Conservation (phyloP, 164 flowering plant species). For the Liriodendron chinense region DNA sequence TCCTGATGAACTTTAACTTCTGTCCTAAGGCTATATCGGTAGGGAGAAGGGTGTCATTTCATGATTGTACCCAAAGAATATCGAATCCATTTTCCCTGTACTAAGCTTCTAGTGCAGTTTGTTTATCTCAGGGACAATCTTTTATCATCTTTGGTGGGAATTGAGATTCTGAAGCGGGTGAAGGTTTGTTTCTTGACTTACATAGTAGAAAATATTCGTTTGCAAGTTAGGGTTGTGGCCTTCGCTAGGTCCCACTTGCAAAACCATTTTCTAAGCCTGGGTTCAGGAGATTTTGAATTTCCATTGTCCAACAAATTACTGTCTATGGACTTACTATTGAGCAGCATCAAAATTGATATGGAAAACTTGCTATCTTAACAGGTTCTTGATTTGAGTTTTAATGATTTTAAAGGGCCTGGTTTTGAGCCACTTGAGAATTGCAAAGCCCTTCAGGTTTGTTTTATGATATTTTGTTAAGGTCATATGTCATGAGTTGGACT, state of each 20-base stretch:
- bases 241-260: not conserved
- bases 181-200: constrained; percentile 61
- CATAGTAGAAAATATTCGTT: not conserved
- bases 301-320: not conserved
- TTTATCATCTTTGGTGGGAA: constrained; percentile 81
- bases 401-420: constrained; percentile 97
- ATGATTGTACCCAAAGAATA: not conserved
- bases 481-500: not conserved
- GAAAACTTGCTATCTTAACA: constrained; percentile 22
- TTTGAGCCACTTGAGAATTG: constrained; percentile 98
- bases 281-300: not conserved
- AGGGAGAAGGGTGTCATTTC: too few species aligned
- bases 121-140: constrained; percentile 99
- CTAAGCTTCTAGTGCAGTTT: constrained; percentile 59
- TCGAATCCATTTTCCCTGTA: not conserved
- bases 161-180: constrained; percentile 83
- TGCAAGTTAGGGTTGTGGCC: not conserved
- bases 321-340: not conserved
- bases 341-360: not conserved
- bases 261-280: not conserved
- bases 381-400: constrained; percentile 99
- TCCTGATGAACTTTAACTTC: too few species aligned
- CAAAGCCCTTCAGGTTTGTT: constrained; percentile 76
- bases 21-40: too few species aligned
- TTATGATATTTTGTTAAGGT: constrained; percentile 1